Evolutionary conservation across 2,329 filamentous ascomycete genomes (phyloP).

Genomic region (Byssochlamys sp.): DNA sequence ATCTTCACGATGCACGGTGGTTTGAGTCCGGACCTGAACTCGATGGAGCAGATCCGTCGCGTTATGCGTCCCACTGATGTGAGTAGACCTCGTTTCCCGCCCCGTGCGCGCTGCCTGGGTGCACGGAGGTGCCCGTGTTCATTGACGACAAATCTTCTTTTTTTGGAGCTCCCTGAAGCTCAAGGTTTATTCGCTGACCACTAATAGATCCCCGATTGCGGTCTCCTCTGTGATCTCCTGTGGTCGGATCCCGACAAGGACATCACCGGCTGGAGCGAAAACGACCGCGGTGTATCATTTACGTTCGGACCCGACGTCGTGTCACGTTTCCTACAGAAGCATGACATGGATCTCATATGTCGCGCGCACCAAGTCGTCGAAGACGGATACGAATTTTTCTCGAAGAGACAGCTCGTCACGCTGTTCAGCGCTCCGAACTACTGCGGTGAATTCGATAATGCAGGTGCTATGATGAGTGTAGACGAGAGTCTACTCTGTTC

Average conservation of each 20-base stretch:
- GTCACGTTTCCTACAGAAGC: conserved; percentile 93
- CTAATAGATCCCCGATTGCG: conserved; percentile 85
- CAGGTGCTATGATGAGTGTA: conserved; percentile 99
- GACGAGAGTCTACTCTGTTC: conserved; percentile 97
- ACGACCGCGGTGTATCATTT: conserved; percentile 96
- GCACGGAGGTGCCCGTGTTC: not conserved
- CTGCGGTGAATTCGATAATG: conserved; percentile 98
- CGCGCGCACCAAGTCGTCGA: conserved; percentile 97
- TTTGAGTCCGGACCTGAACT: conserved; percentile 92
- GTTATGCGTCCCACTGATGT: conserved; percentile 99
- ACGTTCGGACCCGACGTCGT: conserved; percentile 97
- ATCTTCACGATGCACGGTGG: conserved; percentile 99
- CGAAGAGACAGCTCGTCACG: conserved; percentile 92
- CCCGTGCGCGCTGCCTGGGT: conserved; percentile 7
- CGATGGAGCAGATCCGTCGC: conserved; percentile 98
- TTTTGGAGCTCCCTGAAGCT: conserved; percentile 20
- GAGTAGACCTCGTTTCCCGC: conserved; percentile 39
- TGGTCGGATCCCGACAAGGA: conserved; percentile 99
- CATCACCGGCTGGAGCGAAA: conserved; percentile 98
- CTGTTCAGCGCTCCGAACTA: conserved; percentile 98
- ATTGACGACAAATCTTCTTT: conserved; percentile 6
- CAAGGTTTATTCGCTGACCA: conserved; percentile 32
- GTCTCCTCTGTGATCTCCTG: conserved; percentile 88
- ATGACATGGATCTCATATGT: conserved; percentile 99
- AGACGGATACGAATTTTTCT: conserved; percentile 99